Conservation (phyloP, 192 early-diverging fungal genomes). For the Coemansia sp. region DNA sequence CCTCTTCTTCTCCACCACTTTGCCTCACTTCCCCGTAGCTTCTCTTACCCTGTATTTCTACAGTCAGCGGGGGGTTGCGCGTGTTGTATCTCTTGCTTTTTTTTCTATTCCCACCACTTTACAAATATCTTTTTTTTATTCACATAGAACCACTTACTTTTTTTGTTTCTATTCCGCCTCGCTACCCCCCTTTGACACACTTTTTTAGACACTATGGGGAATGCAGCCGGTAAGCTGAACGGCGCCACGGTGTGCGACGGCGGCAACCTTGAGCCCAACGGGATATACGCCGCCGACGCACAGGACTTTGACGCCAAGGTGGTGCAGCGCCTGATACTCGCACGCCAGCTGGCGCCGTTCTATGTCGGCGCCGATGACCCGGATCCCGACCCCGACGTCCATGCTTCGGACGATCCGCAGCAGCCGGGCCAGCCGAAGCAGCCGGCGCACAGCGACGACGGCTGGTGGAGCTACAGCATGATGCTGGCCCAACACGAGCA, state of each 20-base stretch:
- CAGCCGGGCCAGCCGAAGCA: conserved; percentile 2
- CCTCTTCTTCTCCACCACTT: no score
- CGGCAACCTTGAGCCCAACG: conserved; percentile 63
- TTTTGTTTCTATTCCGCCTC: conserved; percentile 1
- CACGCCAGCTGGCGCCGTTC: conserved; percentile 78
- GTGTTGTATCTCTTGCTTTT: not conserved
- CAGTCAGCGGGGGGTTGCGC: no score
- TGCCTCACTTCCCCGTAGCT: no score
- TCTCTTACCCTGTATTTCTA: not conserved
- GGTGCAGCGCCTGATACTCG: conserved; percentile 70
- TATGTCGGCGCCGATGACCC: conserved; percentile 76
- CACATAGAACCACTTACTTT: not conserved
- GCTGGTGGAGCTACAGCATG: conserved; percentile 55
- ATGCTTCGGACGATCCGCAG: not conserved
- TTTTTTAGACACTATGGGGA: conserved; percentile 35
- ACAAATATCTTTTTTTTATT: conserved; percentile 3
- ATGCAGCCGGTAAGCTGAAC: conserved; percentile 43
- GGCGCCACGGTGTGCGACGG: conserved; percentile 56
- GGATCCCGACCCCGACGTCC: conserved; percentile 39
- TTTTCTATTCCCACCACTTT: not conserved
- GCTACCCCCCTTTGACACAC: not conserved
- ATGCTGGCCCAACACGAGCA: conserved; percentile 42
- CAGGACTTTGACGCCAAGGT: conserved; percentile 77
- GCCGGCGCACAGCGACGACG: conserved; percentile 21
- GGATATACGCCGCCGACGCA: conserved; percentile 61